A percentile compares a stretch with the other conserved stretches of the same genome.
Evolutionary conservation across 441 rosid genomes (phyloP).

Genomic region (Flueggea neowawraea): DNA sequence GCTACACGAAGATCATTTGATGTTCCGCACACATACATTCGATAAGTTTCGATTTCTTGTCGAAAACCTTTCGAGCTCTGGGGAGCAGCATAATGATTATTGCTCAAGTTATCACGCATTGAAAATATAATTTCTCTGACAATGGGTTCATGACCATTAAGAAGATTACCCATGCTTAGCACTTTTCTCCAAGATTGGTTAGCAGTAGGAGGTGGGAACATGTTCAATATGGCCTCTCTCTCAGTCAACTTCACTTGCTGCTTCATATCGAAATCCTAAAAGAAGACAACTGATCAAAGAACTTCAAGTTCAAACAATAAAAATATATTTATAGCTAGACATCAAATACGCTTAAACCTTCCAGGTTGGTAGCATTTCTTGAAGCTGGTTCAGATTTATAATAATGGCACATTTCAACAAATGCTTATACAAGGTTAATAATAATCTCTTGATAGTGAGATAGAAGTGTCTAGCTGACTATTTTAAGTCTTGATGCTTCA

Average conservation of each 20-base stretch:
- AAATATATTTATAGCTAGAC: too few relatives aligned
- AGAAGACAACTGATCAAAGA: constrained; percentile 3
- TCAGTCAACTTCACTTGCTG: constrained; percentile 51
- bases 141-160: constrained; percentile 96
- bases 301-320: background rate
- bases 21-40: constrained; percentile 93
- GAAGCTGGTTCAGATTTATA: too few relatives aligned
- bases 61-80: constrained; percentile 24
- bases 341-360: too few relatives aligned
- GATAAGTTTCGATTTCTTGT: constrained; percentile 75
- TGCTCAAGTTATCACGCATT: constrained; percentile 43
- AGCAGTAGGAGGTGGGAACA: constrained; percentile 72
- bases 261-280: constrained; percentile 65
- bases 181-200: constrained; percentile 98
- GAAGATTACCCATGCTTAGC: constrained; percentile 96
- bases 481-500: too few relatives aligned
- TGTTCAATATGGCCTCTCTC: constrained; percentile 57
- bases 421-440: too few relatives aligned
- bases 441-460: too few relatives aligned
- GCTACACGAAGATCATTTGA: constrained; percentile 96
- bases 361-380: too few relatives aligned
- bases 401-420: too few relatives aligned
- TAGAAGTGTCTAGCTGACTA: too few relatives aligned
- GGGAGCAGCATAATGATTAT: constrained; percentile 52
- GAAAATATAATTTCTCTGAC: constrained; percentile 81